phyloP scores from a whole-genome alignment of 2,329 filamentous ascomycete species.

The Hypomyces perniciosus region DNA sequence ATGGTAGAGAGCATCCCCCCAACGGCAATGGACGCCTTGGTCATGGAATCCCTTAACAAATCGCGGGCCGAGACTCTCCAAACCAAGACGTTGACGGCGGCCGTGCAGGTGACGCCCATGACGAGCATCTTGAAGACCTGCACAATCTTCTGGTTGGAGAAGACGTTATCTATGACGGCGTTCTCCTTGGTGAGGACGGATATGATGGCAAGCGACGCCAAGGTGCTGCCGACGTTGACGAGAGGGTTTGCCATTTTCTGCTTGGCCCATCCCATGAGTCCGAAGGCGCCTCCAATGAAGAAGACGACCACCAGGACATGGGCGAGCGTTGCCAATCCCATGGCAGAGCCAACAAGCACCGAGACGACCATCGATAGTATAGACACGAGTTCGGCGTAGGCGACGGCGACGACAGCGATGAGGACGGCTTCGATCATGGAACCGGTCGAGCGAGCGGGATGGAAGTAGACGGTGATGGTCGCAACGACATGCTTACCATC shows the following conservation, averaged over 20 bases:
- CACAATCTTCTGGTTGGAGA: slow-evolving; percentile 54
- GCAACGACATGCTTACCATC: slow-evolving; percentile 88
- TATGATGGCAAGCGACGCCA: slow-evolving; percentile 78
- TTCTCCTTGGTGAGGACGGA: slow-evolving; percentile 82
- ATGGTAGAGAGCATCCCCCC: slow-evolving; percentile 74
- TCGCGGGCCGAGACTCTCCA: slow-evolving; percentile 69
- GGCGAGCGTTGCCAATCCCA: slow-evolving; percentile 62
- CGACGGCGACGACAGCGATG: slow-evolving; percentile 66
- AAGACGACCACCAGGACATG: slow-evolving; percentile 70
- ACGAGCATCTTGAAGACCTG: slow-evolving; percentile 67
- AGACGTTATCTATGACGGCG: slow-evolving; percentile 67
- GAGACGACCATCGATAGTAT: slow-evolving; percentile 78
- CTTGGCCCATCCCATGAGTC: slow-evolving; percentile 78
- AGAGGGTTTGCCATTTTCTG: slow-evolving; percentile 66
- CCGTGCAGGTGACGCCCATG: slow-evolving; percentile 66
- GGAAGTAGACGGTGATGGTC: slow-evolving; percentile 86
- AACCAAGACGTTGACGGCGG: slow-evolving; percentile 63
- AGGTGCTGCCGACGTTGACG: slow-evolving; percentile 73
- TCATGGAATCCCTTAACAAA: slow-evolving; percentile 64
- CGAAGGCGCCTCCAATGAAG: slow-evolving; percentile 75
- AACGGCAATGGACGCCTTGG: slow-evolving; percentile 64
- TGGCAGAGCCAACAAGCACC: slow-evolving; percentile 61
- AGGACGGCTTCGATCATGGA: slow-evolving; percentile 79
- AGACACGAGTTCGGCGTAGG: slow-evolving; percentile 60
- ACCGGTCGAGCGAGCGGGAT: slow-evolving; percentile 73